These are phyloP conservation scores for Magnusiomyces clavatus DNA, from an alignment of 1,139 yeast species.

Conservation along the genomic window DNA sequence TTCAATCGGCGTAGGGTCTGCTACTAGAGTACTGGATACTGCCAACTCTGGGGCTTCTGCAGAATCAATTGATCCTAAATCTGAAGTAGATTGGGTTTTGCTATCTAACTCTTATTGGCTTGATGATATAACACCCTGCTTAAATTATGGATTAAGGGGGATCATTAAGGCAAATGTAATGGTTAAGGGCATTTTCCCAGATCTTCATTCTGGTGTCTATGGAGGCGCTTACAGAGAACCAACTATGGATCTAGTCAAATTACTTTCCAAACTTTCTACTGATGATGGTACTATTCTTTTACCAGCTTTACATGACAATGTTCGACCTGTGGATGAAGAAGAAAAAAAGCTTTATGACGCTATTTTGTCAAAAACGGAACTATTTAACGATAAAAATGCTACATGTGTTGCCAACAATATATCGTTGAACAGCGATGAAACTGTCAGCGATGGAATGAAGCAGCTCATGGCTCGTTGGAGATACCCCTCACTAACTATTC, in stretches of 20 bases:
- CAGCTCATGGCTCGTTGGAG: conserved; percentile 78
- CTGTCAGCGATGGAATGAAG: not conserved
- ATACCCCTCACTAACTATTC: conserved; percentile 84
- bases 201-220: conserved; percentile 92
- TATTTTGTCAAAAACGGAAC: conserved; percentile 42
- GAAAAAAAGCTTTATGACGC: conserved; percentile 58
- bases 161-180: conserved; percentile 73
- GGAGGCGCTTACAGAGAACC: conserved; percentile 92
- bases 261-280: conserved; percentile 56
- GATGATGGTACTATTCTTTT: conserved; percentile 51
- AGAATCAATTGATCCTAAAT: not conserved
- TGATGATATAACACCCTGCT: conserved; percentile 79
- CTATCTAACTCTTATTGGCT: conserved; percentile 92
- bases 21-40: too few species aligned
- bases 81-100: conserved; percentile 72
- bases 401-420: too few species aligned
- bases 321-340: conserved; percentile 45
- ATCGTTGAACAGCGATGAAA: not conserved
- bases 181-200: conserved; percentile 66
- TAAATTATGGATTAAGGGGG: conserved; percentile 91
- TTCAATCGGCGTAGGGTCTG: too few species aligned
- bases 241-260: conserved; percentile 70
- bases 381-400: conserved; percentile 20
- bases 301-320: conserved; percentile 63
- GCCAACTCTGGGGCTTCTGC: not conserved